Base-by-base conservation (phyloP, 2,329 filamentous ascomycete species). In the Fusarium bactridioides region DNA sequence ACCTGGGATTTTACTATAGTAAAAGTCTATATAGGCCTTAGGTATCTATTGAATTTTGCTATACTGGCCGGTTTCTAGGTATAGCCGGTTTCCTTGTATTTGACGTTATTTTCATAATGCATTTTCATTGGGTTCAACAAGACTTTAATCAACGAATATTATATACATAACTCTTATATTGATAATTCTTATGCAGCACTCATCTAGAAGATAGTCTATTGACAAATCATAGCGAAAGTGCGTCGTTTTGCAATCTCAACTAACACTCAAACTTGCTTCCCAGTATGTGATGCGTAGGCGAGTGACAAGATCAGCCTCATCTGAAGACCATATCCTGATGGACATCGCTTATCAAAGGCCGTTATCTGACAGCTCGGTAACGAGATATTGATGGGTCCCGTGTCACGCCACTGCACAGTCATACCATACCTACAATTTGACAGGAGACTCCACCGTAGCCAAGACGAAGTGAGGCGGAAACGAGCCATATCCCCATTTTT, bases 401-500 rank as follows among this genome's bases (percentile, higher is more conserved):
- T 12, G 21, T 62, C 60, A 63, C 43, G 48, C 60, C 60, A 63
- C 35, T 21, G 19, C 54, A 48, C 43, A 18, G 15, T 19, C 16
- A 29, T 35, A 29, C 25, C 16, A 29, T 35, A 29, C 25, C 5
- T 10, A 10, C 19, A n/a, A n/a, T 10, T 41, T 60, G 35, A 48
- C 54, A 48, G 10, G 25, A 60, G 41, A 31, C 27, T 62, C 53
- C 54, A 40, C 60, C 27, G 11, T 12, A 12, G 51, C 59, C 51
- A 58, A 58, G 48, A 31, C 21, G 1, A 1, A 23, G 9, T 19
- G 38, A 56, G 19, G 29, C 16, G 23, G 19, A 47, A 63, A 48
- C 54, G 40, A 63, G n/a, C 35, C 54, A 60, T 45, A 10, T 13
- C 54, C 53, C 43, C 41, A 48, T 31, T 47, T 60, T 60, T 41